Percentiles rank a stretch among this genome's conserved stretches.
Evolutionary conservation across 805 yeast genomes (phyloP).

Genomic region (Cyberlindnera americana): DNA sequence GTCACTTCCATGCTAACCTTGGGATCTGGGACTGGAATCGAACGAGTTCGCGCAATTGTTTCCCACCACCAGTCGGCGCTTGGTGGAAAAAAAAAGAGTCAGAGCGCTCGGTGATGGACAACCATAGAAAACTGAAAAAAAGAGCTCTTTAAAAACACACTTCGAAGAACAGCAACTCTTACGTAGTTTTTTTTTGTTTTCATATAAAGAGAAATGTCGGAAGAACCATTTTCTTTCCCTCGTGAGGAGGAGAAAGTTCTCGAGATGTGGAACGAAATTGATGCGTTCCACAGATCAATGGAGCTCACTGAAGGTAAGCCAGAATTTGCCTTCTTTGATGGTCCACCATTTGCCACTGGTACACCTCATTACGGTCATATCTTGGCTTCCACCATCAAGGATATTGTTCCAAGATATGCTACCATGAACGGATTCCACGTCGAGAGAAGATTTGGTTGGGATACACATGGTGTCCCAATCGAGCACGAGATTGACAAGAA

Average conservation of each 20-base stretch:
- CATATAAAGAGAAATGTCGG: constrained; percentile 39
- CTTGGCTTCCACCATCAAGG: constrained; percentile 94
- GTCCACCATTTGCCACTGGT: constrained; percentile 99
- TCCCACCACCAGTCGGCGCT: not conserved
- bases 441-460: constrained; percentile 99
- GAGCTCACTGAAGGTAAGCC: constrained; percentile 83
- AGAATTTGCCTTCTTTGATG: constrained; percentile 91
- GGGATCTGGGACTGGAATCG: no score
- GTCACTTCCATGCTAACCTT: no score
- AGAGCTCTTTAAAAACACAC: no score
- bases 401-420: constrained; percentile 95
- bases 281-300: constrained; percentile 88
- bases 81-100: not conserved
- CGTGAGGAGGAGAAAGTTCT: constrained; percentile 83
- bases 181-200: no score
- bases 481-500: constrained; percentile 99
- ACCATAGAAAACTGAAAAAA: no score
- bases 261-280: constrained; percentile 80
- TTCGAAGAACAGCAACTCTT: no score
- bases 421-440: constrained; percentile 96
- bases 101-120: not conserved
- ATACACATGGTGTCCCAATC: constrained; percentile 97
- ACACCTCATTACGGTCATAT: constrained; percentile 99
- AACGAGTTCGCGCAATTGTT: no score
- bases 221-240: constrained; percentile 67